Base-by-base conservation (phyloP, 192 early-diverging fungal genomes). In the Coemansia asiatica region DNA sequence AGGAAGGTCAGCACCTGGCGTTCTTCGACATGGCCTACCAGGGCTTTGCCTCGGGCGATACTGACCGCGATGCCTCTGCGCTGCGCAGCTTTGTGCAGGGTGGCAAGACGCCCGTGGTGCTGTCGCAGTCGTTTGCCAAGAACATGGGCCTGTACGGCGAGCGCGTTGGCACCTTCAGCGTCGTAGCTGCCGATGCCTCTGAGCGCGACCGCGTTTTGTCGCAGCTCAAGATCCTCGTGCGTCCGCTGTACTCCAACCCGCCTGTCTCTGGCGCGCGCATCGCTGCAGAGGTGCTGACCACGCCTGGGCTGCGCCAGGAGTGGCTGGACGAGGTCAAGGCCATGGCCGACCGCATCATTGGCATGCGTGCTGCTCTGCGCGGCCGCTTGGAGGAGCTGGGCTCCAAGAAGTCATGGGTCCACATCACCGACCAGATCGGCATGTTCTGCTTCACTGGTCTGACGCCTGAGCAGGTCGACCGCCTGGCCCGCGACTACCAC, bases 11-110 rank as follows among this genome's bases (percentile, higher is more conserved):
- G 18, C 95, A 96, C 85, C 87, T 95, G 60, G 81, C 90, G 44
- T 99, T 98, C 88, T 99, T 99, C 63, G 97, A 99, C 77, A 95
- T 95, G 92, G 97, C 97, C 23, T 99, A 99, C 87, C 96, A 98
- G 86, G 97, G 97, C 35, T 99, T 99, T 72, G 97, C 97, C 18
- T 96, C 95, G 7, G 97, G 97, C 62, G 84, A 90, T 76, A 87
- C 88, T 46, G 82, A 86, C 81, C 84, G 85, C 63, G 97, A 99
- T 78, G 95, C 97, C 9, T 92, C 90, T 64, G 95, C 96, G 53
- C 76, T 98, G 64, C 94, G 97, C 63, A 85, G 91, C 71, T 99
- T 99, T 82, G 91, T 95, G n/a, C 82, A 71, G 23, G 82, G 82
- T 21, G 94, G 90, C 19, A 86, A 90, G 77, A 59, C 82, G 18